phyloP scores from a whole-genome alignment of 2,329 filamentous ascomycete species.

The Sporothrix luriei region DNA sequence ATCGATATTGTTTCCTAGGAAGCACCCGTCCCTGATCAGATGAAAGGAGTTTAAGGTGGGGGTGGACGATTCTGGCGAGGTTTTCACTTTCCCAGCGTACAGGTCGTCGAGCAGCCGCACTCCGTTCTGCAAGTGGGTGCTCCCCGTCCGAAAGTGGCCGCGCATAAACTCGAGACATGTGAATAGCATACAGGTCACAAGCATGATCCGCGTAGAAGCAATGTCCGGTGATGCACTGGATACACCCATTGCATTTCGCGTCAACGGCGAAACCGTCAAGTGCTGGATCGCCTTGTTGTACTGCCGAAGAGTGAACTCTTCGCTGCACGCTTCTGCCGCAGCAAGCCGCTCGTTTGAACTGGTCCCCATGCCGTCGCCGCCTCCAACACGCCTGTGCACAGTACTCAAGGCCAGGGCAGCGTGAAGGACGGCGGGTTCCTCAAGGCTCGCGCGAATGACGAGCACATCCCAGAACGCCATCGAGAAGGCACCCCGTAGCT shows the following conservation, averaged over 20 bases:
- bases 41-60: neutral
- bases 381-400: conserved; percentile 1
- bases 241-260: neutral
- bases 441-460: conserved; percentile 15
- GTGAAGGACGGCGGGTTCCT: conserved; percentile 19
- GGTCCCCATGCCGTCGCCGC: neutral
- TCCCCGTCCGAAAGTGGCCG: conserved; percentile 18
- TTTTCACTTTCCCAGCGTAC: neutral
- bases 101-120: neutral
- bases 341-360: neutral
- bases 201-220: neutral
- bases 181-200: conserved; percentile 21
- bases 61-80: neutral
- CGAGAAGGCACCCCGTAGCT: conserved; percentile 3
- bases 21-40: neutral
- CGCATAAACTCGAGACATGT: conserved; percentile 25
- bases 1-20: neutral
- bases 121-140: neutral
- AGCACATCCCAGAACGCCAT: conserved; percentile 26
- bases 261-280: neutral
- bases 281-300: conserved; percentile 25
- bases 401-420: conserved; percentile 15
- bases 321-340: neutral
- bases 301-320: conserved; percentile 24
- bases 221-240: neutral